Percentiles rank a stretch among this genome's conserved stretches.
phyloP scores from a whole-genome alignment of 305 asterid species.

The Solanum hybrid region DNA sequence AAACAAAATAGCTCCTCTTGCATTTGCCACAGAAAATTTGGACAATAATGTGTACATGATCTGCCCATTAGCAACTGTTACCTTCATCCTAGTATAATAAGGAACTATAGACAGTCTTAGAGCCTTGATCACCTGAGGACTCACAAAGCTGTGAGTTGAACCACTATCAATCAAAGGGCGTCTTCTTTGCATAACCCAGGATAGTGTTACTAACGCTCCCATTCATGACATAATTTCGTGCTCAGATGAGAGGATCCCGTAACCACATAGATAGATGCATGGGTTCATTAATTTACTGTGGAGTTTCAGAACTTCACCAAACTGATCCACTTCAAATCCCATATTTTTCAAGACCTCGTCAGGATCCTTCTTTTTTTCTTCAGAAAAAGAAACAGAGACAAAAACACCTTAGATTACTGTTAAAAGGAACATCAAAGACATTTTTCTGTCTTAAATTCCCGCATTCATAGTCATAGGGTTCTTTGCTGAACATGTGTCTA shows the following conservation, averaged over 20 bases:
- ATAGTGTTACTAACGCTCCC: neutral
- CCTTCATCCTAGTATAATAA: neutral
- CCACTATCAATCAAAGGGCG: neutral
- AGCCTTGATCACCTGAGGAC: neutral
- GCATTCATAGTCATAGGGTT: neutral
- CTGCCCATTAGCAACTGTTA: neutral
- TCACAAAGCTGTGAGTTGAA: neutral
- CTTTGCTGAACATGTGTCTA: neutral
- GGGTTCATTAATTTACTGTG: neutral
- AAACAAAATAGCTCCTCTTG: too few species aligned
- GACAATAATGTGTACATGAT: neutral
- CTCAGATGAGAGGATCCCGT: neutral
- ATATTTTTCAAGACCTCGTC: neutral
- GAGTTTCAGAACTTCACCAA: neutral
- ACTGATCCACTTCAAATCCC: neutral
- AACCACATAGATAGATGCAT: neutral
- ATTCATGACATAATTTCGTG: neutral
- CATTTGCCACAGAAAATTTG: neutral
- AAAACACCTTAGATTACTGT: neutral
- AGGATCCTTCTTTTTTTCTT: neutral
- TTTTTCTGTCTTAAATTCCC: neutral
- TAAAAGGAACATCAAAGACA: neutral
- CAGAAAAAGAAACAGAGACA: neutral
- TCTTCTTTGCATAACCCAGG: neutral
- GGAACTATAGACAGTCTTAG: neutral